Evolutionary conservation across 2,329 filamentous ascomycete species (phyloP), one percentile per base, ranked within the genome.

Genomic region (Arthroderma sp.): DNA sequence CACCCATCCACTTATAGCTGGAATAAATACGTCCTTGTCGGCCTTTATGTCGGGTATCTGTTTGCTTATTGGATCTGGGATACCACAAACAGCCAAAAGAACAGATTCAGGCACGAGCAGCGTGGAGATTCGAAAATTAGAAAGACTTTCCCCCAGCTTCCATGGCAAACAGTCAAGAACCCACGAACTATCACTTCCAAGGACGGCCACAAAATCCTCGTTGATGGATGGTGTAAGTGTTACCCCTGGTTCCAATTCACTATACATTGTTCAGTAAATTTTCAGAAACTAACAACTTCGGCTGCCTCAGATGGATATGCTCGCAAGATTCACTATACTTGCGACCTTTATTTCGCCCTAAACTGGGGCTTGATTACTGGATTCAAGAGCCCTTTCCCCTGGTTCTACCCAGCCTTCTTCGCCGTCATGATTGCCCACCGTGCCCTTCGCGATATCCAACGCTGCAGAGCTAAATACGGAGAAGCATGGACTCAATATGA

Each of bases 11-110:
- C 78, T 47, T 94, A 94, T 65, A 73, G 72, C 43, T 88, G 83
- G 81, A 84, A 85, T 57, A 77, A 74, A 45, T 78, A 71, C 53
- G 77, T 78, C 42, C 73, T 93, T 6, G 70, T 64, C 6, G 66
- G 71, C 41, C 71, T 93, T 42, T 89, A 77, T 57, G 60, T 71
- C 38, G 71, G 72, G n/a, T 93, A 94, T 61, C 68, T 93, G 39
- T 81, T 84, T 60, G 78, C 83, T 52, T 94, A 94, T 71, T 89
- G 85, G 77, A 72, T 93, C 45, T 94, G 87, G 85, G 87, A 94
- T 59, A 91, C 85, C 37, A 81, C 79, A 66, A 94, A 94, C 69
- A 85, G 79, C 58, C 87, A 94, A 66, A 94, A 94, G 77, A 94
- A 94, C 69, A 80, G 83, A 51, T 94, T 89, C 77, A 80, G 87